Evolutionary conservation across 169 alveolate genomes (phyloP), one percentile per base, ranked within the genome.

Genomic region (Babesia ovata): DNA sequence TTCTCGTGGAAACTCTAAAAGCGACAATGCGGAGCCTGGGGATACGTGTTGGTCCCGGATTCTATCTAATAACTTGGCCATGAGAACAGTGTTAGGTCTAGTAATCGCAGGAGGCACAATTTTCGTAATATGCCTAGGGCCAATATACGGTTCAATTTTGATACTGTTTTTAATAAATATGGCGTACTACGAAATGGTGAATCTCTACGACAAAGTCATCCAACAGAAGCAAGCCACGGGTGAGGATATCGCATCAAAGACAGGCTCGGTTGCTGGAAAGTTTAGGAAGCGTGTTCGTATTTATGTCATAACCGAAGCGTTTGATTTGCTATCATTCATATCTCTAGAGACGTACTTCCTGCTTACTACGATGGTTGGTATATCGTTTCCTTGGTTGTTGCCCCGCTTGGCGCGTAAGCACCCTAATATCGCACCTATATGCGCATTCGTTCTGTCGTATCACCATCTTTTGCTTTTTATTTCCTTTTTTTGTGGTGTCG

Each of bases 391-490:
- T 42, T 86, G 96, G 95, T 44, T 90, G 52, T 60, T 92, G 75
- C 93, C 92, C 66, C 82, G 94, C 63, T 63, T 89, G 57, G 83
- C 86, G 21, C 65, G 72, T 16, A 42, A 24, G 49, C 79, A 62
- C 33, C 63, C 60, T n/a, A 22, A 66, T 29, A 54, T 81, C 29
- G 39, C 79, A 12, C 76, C 19, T 67, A 36, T 52, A 8, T 67
- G 76, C 28, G 58, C 33, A 33, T 76, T 85, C 59, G 29, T 92
- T 19, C 75, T 93, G n/a, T 75, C 82, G 79, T 96, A 96, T 76
- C 98, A 96, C 83, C 87, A 95, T 44, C 79, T 98, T 42, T 89
- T 92, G 54, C 72, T 95, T 59, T 96, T 93, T 81, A 63, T 85
- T 65, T 84, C 91, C 28, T 93, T 91, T 33, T 72, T 96, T 60